These are phyloP conservation scores for Saccharomyces pastorianus DNA, from an alignment of 1,139 yeast genomes.

Conservation along the genomic window DNA sequence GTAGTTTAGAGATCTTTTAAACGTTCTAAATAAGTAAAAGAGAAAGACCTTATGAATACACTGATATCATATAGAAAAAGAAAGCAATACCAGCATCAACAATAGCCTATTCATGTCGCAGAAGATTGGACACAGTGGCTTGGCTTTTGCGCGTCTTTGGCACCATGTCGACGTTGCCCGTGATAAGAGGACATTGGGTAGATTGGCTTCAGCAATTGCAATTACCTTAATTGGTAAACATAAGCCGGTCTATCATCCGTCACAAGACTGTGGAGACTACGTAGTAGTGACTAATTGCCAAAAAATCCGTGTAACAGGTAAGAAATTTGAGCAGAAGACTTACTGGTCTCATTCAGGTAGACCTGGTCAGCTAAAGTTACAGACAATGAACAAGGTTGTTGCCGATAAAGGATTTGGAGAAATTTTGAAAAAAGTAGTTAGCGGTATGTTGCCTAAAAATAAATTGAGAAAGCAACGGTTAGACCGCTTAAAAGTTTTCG, in stretches of 20 bases:
- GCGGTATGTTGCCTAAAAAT: slow-evolving; percentile 94
- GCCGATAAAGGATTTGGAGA: slow-evolving; percentile 82
- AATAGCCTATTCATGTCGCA: slow-evolving; percentile 27
- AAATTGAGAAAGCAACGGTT: slow-evolving; percentile 69
- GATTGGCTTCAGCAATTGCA: slow-evolving; percentile 85
- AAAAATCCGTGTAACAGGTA: slow-evolving; percentile 71
- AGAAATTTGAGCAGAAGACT: slow-evolving; percentile 71
- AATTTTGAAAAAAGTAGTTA: slow-evolving; percentile 73
- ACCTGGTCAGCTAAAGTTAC: slow-evolving; percentile 82
- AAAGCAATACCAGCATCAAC: background rate
- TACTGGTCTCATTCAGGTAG: slow-evolving; percentile 87
- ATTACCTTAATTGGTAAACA: slow-evolving; percentile 88
- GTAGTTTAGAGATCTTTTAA: background rate
- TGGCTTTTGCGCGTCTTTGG: slow-evolving; percentile 85
- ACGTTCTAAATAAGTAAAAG: background rate
- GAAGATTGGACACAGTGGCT: slow-evolving; percentile 42
- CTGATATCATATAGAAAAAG: background rate
- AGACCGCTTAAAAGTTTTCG: slow-evolving; percentile 77
- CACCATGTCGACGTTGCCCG: slow-evolving; percentile 88
- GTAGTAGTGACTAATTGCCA: slow-evolving; percentile 94
- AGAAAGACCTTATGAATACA: background rate
- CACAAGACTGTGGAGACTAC: slow-evolving; percentile 88
- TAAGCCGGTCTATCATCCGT: slow-evolving; percentile 74
- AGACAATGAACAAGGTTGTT: slow-evolving; percentile 71
- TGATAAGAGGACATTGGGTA: slow-evolving; percentile 81